phyloP scores from a whole-genome alignment of 305 asterid genomes.

The Rubia balearica region DNA sequence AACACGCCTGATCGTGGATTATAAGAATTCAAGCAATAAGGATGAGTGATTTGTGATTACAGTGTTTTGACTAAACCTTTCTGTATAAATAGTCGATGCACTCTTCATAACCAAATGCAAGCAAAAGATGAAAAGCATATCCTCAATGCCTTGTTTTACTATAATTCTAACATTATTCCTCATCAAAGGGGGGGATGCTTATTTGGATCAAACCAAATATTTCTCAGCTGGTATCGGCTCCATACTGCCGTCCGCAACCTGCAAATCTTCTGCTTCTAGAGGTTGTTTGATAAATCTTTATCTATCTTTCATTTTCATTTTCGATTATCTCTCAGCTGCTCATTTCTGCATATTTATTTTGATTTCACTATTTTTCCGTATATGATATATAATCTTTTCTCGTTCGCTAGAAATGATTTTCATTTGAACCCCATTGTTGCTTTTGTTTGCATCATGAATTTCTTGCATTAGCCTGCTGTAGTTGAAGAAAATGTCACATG shows the following conservation, averaged over 20 bases:
- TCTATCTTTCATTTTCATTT: not conserved
- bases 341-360: too few relatives aligned
- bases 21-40: not conserved
- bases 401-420: too few relatives aligned
- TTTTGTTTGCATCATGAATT: too few relatives aligned
- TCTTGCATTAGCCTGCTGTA: too few relatives aligned
- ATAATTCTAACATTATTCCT: conserved; percentile 16
- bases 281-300: conserved; percentile 16
- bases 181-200: conserved; percentile 19
- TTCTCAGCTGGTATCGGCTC: conserved; percentile 38
- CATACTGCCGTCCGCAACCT: conserved; percentile 39
- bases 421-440: too few relatives aligned
- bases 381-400: too few relatives aligned
- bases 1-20: not conserved
- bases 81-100: not conserved
- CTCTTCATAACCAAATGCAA: not conserved
- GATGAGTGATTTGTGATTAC: not conserved
- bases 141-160: not conserved
- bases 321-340: too few relatives aligned
- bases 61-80: not conserved
- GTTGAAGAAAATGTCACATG: too few relatives aligned
- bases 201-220: conserved; percentile 18
- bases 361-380: too few relatives aligned
- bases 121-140: not conserved
- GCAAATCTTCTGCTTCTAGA: conserved; percentile 32